Evolutionary conservation across 2,329 filamentous ascomycete genomes (phyloP).

Genomic region (Hymenoscyphus fructigenus): DNA sequence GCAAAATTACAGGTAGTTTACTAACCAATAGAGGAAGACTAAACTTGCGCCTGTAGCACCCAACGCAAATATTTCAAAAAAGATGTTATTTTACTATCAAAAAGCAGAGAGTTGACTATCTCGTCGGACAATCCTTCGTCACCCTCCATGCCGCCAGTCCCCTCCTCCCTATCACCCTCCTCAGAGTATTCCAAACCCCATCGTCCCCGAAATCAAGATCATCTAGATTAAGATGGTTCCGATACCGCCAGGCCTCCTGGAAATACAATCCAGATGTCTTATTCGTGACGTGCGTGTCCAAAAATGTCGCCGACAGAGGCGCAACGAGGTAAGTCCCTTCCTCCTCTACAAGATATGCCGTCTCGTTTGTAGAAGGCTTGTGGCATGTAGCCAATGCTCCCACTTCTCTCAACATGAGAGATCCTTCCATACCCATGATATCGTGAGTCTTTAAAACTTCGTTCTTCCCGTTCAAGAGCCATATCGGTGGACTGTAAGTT

Average conservation of each 20-base stretch:
- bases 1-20: no score
- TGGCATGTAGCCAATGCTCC: constrained; percentile 60
- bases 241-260: constrained; percentile 68
- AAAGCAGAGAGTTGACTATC: background rate
- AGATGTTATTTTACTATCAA: background rate
- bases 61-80: background rate
- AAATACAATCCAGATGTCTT: constrained; percentile 57
- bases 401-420: constrained; percentile 58
- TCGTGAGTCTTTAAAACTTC: constrained; percentile 69
- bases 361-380: constrained; percentile 54
- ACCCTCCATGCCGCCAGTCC: constrained; percentile 64
- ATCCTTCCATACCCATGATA: constrained; percentile 69
- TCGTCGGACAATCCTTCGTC: constrained; percentile 44
- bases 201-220: constrained; percentile 79
- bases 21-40: background rate
- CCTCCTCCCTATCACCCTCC: constrained; percentile 63
- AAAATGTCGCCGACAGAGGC: constrained; percentile 67
- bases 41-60: background rate
- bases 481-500: constrained; percentile 78
- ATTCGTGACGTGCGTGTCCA: constrained; percentile 58
- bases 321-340: constrained; percentile 71
- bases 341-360: constrained; percentile 57
- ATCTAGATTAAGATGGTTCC: constrained; percentile 71
- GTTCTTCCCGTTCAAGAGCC: constrained; percentile 76
- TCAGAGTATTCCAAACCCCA: constrained; percentile 69